Base-by-base conservation (phyloP, 305 asterid genomes). In the Stenogyne calaminthoides region DNA sequence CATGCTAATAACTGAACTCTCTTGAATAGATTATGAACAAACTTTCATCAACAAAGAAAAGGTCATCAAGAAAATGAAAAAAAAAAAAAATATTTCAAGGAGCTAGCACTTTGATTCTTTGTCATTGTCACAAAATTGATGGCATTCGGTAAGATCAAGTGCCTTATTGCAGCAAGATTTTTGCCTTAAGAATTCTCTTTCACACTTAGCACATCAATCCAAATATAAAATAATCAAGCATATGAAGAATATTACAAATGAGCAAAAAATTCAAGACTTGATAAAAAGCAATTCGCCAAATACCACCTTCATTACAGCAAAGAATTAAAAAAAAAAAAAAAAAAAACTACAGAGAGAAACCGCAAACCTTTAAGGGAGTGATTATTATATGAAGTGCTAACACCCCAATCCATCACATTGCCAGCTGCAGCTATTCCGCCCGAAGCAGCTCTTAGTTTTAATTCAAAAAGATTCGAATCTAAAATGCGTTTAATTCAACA, bases 341-440 rank as follows among this genome's bases (percentile, higher is more conserved):
- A n/a, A n/a, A n/a, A 1, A 37, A n/a, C n/a, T n/a, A n/a, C 12
- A 54, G 55, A 25, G 37, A 57, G 46, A 60, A 67, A 5, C 2
- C 9, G 52, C 60, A 44, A 59, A 88, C 97, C 97, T 87, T 88
- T 88, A n/a, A 77, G 57, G 49, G 78, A 58, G 51, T 81, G 84
- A 58, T 51, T 81, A 57, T 73, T 79, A 64, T 78, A 85, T 44
- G 87, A 80, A 79, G 54, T 78, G 74, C 40, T 80, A 78, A 80
- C 85, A 47, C 68, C 75, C 97, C 97, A 91, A 58, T 88, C 95
- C 91, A 86, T 87, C 77, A 63, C 84, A 83, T 81, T 77, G 51
- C 76, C 83, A 58, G 81, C 69, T 63, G 78, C 80, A 76, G 78
- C 66, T 70, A 75, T 77, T 65, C 78, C 74, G 66, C 84, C 34